These are phyloP conservation scores for Sphagnum magellanicum DNA, from an alignment of 228 moss, liverwort and hornwort species.

Conservation along the genomic window DNA sequence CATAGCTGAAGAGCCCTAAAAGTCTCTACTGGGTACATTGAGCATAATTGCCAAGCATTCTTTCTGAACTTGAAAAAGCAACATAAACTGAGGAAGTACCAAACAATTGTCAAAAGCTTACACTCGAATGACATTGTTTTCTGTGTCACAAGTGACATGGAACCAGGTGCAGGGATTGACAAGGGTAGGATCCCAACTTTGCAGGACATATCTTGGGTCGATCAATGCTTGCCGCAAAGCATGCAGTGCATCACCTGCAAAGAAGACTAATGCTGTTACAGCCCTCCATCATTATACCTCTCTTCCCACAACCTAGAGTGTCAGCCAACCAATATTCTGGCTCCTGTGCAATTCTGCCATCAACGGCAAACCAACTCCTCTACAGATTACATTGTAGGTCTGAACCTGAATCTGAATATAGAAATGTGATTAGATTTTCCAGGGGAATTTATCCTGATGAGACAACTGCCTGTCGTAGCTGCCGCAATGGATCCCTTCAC, in stretches of 20 bases:
- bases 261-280: no score
- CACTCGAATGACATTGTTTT: slow-evolving; percentile 36
- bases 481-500: no score
- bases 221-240: slow-evolving; percentile 16
- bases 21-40: background rate
- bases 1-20: background rate
- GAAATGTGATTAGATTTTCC: no score
- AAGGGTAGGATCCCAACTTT: slow-evolving; percentile 51
- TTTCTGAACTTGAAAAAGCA: background rate
- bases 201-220: slow-evolving; percentile 45
- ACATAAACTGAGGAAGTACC: background rate
- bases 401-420: no score
- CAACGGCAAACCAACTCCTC: no score
- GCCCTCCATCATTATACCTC: no score
- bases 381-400: background rate
- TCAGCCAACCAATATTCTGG: background rate
- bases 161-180: slow-evolving; percentile 64
- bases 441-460: no score
- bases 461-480: no score
- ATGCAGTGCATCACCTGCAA: slow-evolving; percentile 51
- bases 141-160: slow-evolving; percentile 42
- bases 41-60: background rate
- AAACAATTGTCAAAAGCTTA: slow-evolving; percentile 16
- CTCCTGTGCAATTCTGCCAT: no score
- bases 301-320: no score